phyloP scores from a whole-genome alignment of 2,329 filamentous ascomycete genomes.

The Camillea tinctor region DNA sequence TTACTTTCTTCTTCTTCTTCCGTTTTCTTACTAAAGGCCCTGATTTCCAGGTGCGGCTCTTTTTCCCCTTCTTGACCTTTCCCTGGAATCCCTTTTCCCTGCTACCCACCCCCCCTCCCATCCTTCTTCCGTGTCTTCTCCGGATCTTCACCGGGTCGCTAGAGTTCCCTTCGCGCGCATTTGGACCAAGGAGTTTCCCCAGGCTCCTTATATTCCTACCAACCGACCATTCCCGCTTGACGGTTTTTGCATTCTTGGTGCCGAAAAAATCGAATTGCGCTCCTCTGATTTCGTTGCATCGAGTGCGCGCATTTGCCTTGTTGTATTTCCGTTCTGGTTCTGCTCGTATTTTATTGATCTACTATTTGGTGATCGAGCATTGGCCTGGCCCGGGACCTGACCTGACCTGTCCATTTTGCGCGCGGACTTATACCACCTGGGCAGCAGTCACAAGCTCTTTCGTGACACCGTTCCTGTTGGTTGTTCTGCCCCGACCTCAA shows the following conservation, averaged over 20 bases:
- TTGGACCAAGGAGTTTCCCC: slow-evolving; percentile 19
- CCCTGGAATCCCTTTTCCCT: slow-evolving; percentile 8
- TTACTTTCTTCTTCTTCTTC: slow-evolving; percentile 5
- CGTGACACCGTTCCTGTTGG: slow-evolving; percentile 1
- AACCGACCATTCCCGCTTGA: not conserved
- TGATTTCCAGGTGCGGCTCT: slow-evolving; percentile 22
- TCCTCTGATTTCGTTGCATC: not conserved
- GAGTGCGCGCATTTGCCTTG: not conserved
- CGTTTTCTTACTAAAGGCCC: slow-evolving; percentile 6
- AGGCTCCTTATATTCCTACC: not conserved
- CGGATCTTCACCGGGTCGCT: slow-evolving; percentile 17
- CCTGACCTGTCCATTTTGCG: no score
- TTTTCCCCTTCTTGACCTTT: slow-evolving; percentile 20
- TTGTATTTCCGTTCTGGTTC: not conserved
- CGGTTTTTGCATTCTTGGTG: not conserved
- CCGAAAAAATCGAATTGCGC: not conserved
- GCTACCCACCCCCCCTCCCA: not conserved
- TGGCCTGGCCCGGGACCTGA: not conserved
- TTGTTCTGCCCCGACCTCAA: not conserved
- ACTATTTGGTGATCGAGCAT: not conserved
- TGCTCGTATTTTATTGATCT: not conserved
- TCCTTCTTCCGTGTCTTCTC: slow-evolving; percentile 7
- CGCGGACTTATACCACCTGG: not conserved
- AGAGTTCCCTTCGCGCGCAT: slow-evolving; percentile 16
- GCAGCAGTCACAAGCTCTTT: slow-evolving; percentile 4